Base-by-base conservation (phyloP, 2,329 filamentous ascomycete species). In the Cordyceps fumosorosea region DNA sequence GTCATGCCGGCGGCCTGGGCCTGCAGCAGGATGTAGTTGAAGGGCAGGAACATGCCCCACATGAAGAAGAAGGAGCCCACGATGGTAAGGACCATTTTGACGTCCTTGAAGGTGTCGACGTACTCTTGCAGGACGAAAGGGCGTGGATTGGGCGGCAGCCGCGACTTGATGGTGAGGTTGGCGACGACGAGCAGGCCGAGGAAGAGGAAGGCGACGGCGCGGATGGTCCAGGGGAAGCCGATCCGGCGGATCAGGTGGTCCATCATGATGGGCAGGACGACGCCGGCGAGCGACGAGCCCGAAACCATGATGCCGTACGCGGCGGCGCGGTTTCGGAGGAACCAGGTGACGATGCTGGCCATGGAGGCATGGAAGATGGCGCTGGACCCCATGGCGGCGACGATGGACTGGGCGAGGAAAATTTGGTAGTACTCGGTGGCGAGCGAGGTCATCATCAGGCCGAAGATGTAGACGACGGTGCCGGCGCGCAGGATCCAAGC, bases 371-470 rank as follows among this genome's bases (percentile, higher is more conserved):
- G 77, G 68, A 80, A 80, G 60, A 78, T 73, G 62, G 75, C 76
- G 60, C 73, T 73, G 12, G 76, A 77, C 22, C 78, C 78, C n/a
- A 78, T 64, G 8, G 75, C 67, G 11, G 74, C 69, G 62, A 78
- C 74, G 51, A 80, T 67, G 62, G 72, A 70, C 63, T 80, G 78
- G 0, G 77, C 66, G 14, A 80, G 74, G 64, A 80, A 74, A 68
- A 79, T 71, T 51, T 80, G 77, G 65, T 78, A 80, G 70, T 79
- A 80, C 54, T 75, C 55, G 2, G 66, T 71, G 5, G 75, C 74
- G 11, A 89, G 73, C 18, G 80, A 84, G 0, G 81, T 78, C 84
- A 89, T 87, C 84, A 89, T 87, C 20, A 89, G 72, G 26, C 84
- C 82, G 52, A 89, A 82, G 64, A 89, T 77, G 70, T 87, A 84